A percentile compares a stretch with the other conserved stretches of the same genome.
These are phyloP conservation scores for Macaranga tanarius DNA, from an alignment of 441 rosid genomes.

Conservation along the genomic window DNA sequence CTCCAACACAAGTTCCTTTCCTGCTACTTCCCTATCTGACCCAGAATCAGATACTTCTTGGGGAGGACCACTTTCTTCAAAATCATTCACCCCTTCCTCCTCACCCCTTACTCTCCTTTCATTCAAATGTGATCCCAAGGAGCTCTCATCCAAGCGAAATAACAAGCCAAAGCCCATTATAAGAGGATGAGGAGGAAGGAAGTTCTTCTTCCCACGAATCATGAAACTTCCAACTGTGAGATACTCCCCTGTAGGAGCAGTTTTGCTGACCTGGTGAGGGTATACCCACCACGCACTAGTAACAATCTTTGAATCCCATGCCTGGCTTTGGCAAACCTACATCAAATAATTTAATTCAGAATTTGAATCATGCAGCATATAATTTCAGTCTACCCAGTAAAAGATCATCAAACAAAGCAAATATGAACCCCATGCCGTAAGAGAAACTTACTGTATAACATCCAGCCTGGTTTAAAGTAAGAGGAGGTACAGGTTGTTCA, in stretches of 20 bases:
- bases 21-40: slow-evolving; percentile 47
- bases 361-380: slow-evolving; percentile 13
- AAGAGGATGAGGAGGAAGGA: slow-evolving; percentile 97
- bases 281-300: slow-evolving; percentile 99
- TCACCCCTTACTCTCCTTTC: slow-evolving; percentile 97
- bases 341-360: slow-evolving; percentile 22
- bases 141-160: slow-evolving; percentile 98
- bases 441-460: slow-evolving; percentile 68
- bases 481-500: slow-evolving; percentile 88
- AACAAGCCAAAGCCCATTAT: slow-evolving; percentile 96
- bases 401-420: background rate
- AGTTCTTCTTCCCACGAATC: slow-evolving; percentile 97
- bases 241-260: slow-evolving; percentile 98
- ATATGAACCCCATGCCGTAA: background rate
- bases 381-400: slow-evolving; percentile 16
- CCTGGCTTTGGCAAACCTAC: slow-evolving; percentile 97
- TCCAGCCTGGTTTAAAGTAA: slow-evolving; percentile 96
- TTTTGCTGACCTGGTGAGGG: slow-evolving; percentile 97
- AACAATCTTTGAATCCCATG: slow-evolving; percentile 97
- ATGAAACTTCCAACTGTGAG: slow-evolving; percentile 98
- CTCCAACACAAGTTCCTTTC: slow-evolving; percentile 27
- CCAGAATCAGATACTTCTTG: slow-evolving; percentile 56
- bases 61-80: slow-evolving; percentile 47
- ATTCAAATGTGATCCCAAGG: slow-evolving; percentile 94
- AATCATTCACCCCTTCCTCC: slow-evolving; percentile 72